Evolutionary conservation across 495 filamentous ascomycete genomes (phyloP).

Genomic region (Penicillium simplicissimum): DNA sequence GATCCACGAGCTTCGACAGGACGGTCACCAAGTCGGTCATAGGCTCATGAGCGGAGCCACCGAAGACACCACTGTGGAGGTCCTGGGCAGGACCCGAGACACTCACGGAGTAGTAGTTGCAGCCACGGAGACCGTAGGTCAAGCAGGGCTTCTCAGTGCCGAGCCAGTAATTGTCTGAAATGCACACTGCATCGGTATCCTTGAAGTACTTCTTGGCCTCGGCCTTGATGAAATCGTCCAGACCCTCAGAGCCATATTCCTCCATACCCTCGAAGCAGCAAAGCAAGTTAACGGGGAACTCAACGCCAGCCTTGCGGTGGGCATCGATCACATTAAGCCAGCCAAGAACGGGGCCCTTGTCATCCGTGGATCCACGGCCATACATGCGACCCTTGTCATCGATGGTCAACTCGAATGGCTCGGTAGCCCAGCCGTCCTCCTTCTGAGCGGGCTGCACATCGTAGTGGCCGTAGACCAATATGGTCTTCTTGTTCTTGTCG

Average conservation of each 20-base stretch:
- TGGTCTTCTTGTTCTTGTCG: slow-evolving; percentile 87
- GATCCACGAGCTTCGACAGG: slow-evolving; percentile 79
- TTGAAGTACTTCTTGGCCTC: slow-evolving; percentile 92
- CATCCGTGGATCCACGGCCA: slow-evolving; percentile 93
- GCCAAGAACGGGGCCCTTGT: slow-evolving; percentile 96
- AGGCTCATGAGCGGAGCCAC: slow-evolving; percentile 91
- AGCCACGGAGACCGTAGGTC: slow-evolving; percentile 96
- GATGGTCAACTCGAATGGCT: slow-evolving; percentile 88
- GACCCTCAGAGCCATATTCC: slow-evolving; percentile 95
- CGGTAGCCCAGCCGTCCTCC: slow-evolving; percentile 94
- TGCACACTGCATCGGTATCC: slow-evolving; percentile 94
- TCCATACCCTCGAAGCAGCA: slow-evolving; percentile 99
- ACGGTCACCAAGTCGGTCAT: slow-evolving; percentile 94
- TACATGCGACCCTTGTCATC: slow-evolving; percentile 92
- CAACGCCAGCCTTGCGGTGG: slow-evolving; percentile 89
- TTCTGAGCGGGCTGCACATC: slow-evolving; percentile 95
- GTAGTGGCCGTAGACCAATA: slow-evolving; percentile 98
- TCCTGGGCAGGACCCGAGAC: slow-evolving; percentile 89
- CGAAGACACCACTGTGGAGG: slow-evolving; percentile 94
- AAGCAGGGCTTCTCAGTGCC: slow-evolving; percentile 97
- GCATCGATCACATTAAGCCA: slow-evolving; percentile 99
- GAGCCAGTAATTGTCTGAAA: slow-evolving; percentile 99
- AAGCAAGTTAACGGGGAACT: slow-evolving; percentile 94
- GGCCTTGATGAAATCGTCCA: slow-evolving; percentile 88
- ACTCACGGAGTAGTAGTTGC: slow-evolving; percentile 92